Conservation (phyloP, 208 protist genomes). For the Trypanosoma grayi region DNA sequence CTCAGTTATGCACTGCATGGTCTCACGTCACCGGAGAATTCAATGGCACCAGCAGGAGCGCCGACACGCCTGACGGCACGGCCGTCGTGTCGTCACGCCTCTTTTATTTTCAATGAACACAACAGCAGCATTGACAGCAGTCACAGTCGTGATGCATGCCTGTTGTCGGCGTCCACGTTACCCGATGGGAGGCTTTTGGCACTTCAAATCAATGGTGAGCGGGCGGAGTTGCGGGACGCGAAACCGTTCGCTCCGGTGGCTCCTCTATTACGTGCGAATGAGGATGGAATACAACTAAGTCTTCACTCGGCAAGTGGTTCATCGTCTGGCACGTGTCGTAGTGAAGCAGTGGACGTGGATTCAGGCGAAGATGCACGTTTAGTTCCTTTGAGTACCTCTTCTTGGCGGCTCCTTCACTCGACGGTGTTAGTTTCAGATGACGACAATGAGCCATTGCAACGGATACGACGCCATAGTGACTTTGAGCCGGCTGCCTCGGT, state of each 20-base stretch:
- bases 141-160: constrained; percentile 2
- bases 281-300: not conserved
- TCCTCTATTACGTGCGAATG: not conserved
- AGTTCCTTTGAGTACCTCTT: not conserved
- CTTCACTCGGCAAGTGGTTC: not conserved
- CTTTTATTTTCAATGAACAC: not conserved
- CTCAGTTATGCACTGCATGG: constrained; percentile 11
- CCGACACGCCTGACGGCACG: not conserved
- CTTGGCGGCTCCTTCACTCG: not conserved
- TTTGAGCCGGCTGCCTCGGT: constrained; percentile 8
- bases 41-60: not conserved
- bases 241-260: not conserved
- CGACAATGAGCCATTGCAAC: constrained; percentile 6
- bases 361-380: not conserved
- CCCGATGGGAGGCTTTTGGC: constrained; percentile 9
- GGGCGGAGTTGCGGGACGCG: constrained; percentile 18
- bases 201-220: constrained; percentile 14
- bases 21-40: not conserved
- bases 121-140: not conserved
- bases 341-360: not conserved
- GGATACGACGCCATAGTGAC: constrained; percentile 9
- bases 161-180: not conserved
- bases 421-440: constrained; percentile 7
- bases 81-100: constrained; percentile 4
- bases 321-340: not conserved